Conservation (phyloP, 345 rosid genomes). For the Corchorus olitorius region DNA sequence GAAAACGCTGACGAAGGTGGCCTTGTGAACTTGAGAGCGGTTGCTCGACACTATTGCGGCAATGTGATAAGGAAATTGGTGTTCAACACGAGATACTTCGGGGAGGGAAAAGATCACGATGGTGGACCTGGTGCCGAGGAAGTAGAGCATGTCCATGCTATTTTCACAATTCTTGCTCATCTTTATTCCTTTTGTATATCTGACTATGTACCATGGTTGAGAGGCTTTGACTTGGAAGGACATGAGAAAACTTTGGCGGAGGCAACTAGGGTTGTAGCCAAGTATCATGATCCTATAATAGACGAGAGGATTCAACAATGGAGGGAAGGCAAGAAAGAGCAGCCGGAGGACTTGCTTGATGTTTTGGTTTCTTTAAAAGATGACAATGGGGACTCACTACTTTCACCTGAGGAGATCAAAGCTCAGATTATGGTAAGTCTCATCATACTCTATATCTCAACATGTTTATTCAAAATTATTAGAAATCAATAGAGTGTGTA, state of each 20-base stretch:
- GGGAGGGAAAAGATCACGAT: conserved; percentile 28
- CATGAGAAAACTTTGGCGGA: conserved; percentile 42
- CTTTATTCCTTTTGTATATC: conserved; percentile 49
- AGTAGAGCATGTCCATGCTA: conserved; percentile 47
- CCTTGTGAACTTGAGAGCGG: conserved; percentile 36
- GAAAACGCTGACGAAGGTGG: neutral
- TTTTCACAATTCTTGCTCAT: conserved; percentile 37
- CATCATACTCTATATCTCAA: neutral
- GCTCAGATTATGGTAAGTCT: conserved; percentile 23
- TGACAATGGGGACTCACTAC: conserved; percentile 16
- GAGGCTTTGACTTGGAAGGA: conserved; percentile 43
- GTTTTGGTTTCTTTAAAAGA: conserved; percentile 22
- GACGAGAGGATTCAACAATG: conserved; percentile 26
- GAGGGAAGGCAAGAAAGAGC: conserved; percentile 15
- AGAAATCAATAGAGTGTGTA: no score
- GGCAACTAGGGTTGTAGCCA: conserved; percentile 14
- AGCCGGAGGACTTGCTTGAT: conserved; percentile 36
- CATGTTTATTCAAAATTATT: no score
- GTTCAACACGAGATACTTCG: conserved; percentile 39
- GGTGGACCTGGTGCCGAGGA: conserved; percentile 47
- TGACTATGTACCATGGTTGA: conserved; percentile 50
- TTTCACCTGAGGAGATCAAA: conserved; percentile 27
- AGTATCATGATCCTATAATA: conserved; percentile 26
- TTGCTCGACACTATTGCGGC: conserved; percentile 39
- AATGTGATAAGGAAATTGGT: conserved; percentile 42